phyloP scores from a whole-genome alignment of 2,329 filamentous ascomycete species.

The Emericellopsis atlantica region DNA sequence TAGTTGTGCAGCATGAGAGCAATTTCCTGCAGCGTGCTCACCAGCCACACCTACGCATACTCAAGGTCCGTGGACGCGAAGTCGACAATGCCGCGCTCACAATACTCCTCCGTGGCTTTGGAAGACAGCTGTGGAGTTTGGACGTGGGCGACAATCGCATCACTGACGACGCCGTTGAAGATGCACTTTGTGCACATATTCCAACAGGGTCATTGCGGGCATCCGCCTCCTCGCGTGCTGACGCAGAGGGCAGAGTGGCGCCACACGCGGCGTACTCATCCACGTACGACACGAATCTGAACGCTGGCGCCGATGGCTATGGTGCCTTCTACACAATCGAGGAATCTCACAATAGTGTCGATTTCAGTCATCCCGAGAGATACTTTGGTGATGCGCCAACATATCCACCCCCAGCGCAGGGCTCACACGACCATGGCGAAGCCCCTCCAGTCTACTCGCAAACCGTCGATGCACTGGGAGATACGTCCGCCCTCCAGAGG shows the following conservation, averaged over 20 bases:
- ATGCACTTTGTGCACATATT: no score
- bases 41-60: constrained; percentile 33
- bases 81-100: constrained; percentile 25
- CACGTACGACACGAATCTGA: constrained; percentile 12
- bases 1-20: constrained; percentile 8
- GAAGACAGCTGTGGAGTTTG: constrained; percentile 39
- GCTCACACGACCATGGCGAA: constrained; percentile 5
- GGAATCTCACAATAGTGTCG: constrained; percentile 32
- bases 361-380: constrained; percentile 31
- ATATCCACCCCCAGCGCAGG: constrained; percentile 6
- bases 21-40: constrained; percentile 13
- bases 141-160: constrained; percentile 40
- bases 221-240: constrained; percentile 16
- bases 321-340: constrained; percentile 30
- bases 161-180: constrained; percentile 20
- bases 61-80: constrained; percentile 35
- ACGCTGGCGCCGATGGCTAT: constrained; percentile 8
- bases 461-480: no score
- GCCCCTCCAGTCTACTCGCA: constrained; percentile 6
- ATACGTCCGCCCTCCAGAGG: constrained; percentile 12
- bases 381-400: constrained; percentile 35
- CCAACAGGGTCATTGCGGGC: no score
- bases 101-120: constrained; percentile 17
- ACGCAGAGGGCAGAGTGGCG: constrained; percentile 31
- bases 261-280: constrained; percentile 5